phyloP scores from a whole-genome alignment of 2,329 filamentous ascomycete species.

The Colletotrichum theobromicola region DNA sequence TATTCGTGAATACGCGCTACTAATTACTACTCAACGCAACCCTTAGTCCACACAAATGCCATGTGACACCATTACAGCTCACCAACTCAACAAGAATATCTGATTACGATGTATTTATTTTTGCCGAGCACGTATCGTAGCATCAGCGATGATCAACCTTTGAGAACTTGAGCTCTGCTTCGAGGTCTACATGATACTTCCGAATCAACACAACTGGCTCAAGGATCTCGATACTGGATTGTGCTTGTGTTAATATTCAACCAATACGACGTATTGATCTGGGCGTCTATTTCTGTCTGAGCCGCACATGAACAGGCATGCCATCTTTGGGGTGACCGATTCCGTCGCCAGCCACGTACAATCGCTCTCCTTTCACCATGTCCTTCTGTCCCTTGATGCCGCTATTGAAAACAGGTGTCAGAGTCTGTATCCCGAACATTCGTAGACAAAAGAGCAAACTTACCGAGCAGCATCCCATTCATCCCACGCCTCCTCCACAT shows the following conservation, averaged over 20 bases:
- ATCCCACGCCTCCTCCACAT: slow-evolving; percentile 28
- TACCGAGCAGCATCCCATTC: slow-evolving; percentile 44
- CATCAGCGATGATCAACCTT: not conserved
- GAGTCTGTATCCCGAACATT: not conserved
- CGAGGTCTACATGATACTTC: not conserved
- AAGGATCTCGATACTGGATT: too few relatives aligned
- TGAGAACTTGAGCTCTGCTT: not conserved
- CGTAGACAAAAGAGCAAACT: slow-evolving; percentile 10
- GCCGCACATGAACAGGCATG: slow-evolving; percentile 38
- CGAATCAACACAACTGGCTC: too few relatives aligned
- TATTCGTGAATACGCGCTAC: not conserved
- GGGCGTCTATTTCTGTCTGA: slow-evolving; percentile 10
- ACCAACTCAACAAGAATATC: not conserved
- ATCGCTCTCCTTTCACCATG: slow-evolving; percentile 31
- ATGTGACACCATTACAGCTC: not conserved
- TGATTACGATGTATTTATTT: not conserved
- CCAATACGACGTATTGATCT: not conserved
- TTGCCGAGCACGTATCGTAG: not conserved
- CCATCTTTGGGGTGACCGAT: slow-evolving; percentile 40
- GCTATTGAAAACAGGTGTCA: not conserved
- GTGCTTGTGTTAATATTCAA: not conserved
- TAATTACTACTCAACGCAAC: not conserved
- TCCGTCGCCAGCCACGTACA: slow-evolving; percentile 31
- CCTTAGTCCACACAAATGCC: not conserved
- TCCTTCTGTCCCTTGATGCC: slow-evolving; percentile 27